phyloP scores from a whole-genome alignment of 2,329 filamentous ascomycete genomes.

The Tolypocladium amazonense region DNA sequence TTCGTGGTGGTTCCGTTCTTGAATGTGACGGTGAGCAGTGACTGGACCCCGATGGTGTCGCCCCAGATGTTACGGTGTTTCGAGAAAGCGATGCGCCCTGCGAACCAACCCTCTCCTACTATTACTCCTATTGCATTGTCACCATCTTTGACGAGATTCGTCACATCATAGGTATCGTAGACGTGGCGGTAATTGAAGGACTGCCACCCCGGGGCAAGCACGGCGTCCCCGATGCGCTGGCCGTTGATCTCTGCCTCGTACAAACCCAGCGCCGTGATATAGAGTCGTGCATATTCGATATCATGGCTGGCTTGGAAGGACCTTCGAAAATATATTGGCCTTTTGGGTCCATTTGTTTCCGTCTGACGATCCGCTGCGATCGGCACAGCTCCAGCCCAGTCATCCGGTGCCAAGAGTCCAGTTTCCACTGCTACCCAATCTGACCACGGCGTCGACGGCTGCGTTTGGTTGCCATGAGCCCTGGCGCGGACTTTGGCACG shows the following conservation, averaged over 20 bases:
- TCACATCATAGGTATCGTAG: conserved; percentile 44
- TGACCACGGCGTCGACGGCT: conserved; percentile 13
- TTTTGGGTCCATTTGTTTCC: conserved; percentile 15
- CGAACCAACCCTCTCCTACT: conserved; percentile 40
- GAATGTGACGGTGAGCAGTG: conserved; percentile 24
- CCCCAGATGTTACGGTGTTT: conserved; percentile 22
- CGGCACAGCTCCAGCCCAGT: conserved; percentile 18
- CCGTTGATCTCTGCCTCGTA: conserved; percentile 39
- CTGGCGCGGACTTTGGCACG: conserved; percentile 21
- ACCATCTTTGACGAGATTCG: conserved; percentile 21
- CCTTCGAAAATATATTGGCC: conserved; percentile 22
- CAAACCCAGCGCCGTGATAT: conserved; percentile 34
- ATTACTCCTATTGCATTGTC: conserved; percentile 27
- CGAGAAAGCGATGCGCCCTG: conserved; percentile 22
- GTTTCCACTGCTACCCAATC: conserved; percentile 23
- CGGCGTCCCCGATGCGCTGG: conserved; percentile 23
- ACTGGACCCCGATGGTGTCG: conserved; percentile 25
- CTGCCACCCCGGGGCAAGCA: conserved; percentile 38
- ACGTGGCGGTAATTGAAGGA: conserved; percentile 27
- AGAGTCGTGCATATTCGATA: conserved; percentile 28
- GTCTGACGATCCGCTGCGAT: conserved; percentile 19
- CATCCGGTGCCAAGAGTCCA: conserved; percentile 15
- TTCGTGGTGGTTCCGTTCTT: conserved; percentile 16
- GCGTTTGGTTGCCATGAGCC: conserved; percentile 16
- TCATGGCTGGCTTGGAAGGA: conserved; percentile 15